Evolutionary conservation across 148 eudicot genomes (phyloP), one percentile per base, ranked within the genome.

Genomic region (Tetragonia tetragonoides): DNA sequence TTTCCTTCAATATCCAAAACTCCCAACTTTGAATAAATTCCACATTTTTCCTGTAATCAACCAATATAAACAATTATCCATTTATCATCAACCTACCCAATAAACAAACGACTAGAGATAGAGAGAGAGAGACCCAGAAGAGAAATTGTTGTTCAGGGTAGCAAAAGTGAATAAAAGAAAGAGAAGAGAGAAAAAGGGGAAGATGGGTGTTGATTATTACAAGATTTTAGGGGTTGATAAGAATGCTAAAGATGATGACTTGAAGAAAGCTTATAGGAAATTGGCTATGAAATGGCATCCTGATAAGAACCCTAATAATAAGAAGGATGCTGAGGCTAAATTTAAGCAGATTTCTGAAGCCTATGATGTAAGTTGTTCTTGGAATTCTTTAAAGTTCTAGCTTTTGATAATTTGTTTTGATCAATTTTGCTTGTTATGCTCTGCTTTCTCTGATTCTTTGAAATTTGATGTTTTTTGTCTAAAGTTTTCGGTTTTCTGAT

Each of bases 271-370:
- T 56, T 89, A 89, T 66, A 78, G 88, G 69, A 89, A 87, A 70
- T 79, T 88, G 15, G 91, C 91, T 21, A 88, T 88, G 91, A 86
- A 88, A 56, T 88, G 88, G 88, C 90, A 88, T 24, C 90, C 90
- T 56, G 90, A 88, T 75, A 88, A 88, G 78, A 88, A 88, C 49
- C 91, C 88, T 14, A 80, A 75, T 66, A 89, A 87, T 41, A 87
- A 85, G 69, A 86, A 85, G 74, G 88, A 83, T 28, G 92, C 92
- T 66, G 92, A 89, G 74, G 90, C 92, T 72, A 89, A 89, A 75
- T 89, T 89, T 79, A 89, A 89, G 79, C 90, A 89, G 84, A 84
- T 89, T 83, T 87, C 92, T 75, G 92, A 89, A 66, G 92, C 92
- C 16, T 89, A 89, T 76, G 90, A 87, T 81, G 92, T 87, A 80